A percentile compares a stretch with the other conserved stretches of the same genome.
These are phyloP conservation scores for Fraxinus ornus DNA, from an alignment of 305 asterid species.

Conservation along the genomic window DNA sequence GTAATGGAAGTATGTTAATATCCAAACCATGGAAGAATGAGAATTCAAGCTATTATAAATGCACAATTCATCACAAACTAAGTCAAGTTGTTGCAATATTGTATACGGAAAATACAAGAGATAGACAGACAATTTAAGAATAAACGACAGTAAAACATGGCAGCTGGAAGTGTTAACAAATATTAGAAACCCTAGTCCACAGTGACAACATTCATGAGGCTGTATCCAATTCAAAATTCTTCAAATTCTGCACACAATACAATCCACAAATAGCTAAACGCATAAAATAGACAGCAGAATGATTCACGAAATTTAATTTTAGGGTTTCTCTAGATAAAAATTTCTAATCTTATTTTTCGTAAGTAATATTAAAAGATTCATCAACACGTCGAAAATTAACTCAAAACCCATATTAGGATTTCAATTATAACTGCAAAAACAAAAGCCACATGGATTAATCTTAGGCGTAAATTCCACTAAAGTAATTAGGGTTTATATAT, in stretches of 20 bases:
- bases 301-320: neutral
- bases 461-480: neutral
- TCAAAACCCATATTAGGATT: neutral
- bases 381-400: conserved; percentile 1
- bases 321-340: conserved; percentile 6
- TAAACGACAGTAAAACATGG: neutral
- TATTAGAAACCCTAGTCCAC: neutral
- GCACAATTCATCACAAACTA: neutral
- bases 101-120: neutral
- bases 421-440: neutral
- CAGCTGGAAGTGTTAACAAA: neutral
- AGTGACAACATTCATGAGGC: neutral
- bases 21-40: neutral
- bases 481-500: conserved; percentile 22
- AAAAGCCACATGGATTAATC: neutral
- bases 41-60: neutral
- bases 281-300: neutral
- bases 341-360: neutral
- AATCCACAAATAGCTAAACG: neutral
- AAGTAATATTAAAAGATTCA: conserved; percentile 10
- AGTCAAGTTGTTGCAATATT: neutral
- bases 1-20: neutral
- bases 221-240: neutral
- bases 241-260: conserved; percentile 10
- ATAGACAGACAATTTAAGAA: neutral